phyloP scores from a whole-genome alignment of 768 basidiomycete genomes.

The Amylocystis lapponica region DNA sequence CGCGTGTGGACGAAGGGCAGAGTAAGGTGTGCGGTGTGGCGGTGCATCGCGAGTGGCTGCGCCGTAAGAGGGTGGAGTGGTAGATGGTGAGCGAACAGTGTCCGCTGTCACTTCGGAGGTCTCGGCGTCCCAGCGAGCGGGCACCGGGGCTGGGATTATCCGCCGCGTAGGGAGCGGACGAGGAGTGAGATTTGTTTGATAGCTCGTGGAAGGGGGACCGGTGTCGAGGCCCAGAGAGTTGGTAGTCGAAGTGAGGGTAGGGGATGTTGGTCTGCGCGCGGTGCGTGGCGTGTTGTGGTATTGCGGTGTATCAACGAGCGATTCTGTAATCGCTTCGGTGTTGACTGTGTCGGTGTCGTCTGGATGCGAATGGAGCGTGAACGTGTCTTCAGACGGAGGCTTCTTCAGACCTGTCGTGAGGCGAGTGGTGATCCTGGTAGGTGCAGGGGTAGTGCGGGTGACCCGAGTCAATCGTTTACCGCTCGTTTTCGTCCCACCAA shows the following conservation, averaged over 20 bases:
- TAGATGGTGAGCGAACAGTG: slow-evolving; percentile 28
- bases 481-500: slow-evolving; percentile 7
- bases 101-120: slow-evolving; percentile 33
- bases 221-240: slow-evolving; percentile 27
- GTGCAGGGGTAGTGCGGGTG: slow-evolving; percentile 15
- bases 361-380: slow-evolving; percentile 39
- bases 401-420: slow-evolving; percentile 11
- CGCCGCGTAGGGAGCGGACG: slow-evolving; percentile 9
- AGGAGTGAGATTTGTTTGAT: slow-evolving; percentile 3
- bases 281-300: slow-evolving; percentile 14
- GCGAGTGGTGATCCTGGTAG: slow-evolving; percentile 16
- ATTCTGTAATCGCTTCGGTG: slow-evolving; percentile 1
- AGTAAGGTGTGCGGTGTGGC: slow-evolving; percentile 6
- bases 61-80: slow-evolving; percentile 45
- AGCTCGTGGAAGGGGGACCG: slow-evolving; percentile 7
- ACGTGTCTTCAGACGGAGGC: slow-evolving; percentile 27
- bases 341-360: slow-evolving; percentile 24
- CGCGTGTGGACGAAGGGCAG: neutral
- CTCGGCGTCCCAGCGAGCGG: slow-evolving; percentile 28
- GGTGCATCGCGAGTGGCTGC: slow-evolving; percentile 29
- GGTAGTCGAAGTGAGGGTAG: slow-evolving; percentile 11
- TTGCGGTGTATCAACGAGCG: neutral
- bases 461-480: slow-evolving; percentile 11
- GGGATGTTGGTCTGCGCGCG: slow-evolving; percentile 14
- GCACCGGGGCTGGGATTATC: neutral